These are phyloP conservation scores for Podospora pseudopauciseta DNA, from an alignment of 495 filamentous ascomycete genomes.

Conservation along the genomic window DNA sequence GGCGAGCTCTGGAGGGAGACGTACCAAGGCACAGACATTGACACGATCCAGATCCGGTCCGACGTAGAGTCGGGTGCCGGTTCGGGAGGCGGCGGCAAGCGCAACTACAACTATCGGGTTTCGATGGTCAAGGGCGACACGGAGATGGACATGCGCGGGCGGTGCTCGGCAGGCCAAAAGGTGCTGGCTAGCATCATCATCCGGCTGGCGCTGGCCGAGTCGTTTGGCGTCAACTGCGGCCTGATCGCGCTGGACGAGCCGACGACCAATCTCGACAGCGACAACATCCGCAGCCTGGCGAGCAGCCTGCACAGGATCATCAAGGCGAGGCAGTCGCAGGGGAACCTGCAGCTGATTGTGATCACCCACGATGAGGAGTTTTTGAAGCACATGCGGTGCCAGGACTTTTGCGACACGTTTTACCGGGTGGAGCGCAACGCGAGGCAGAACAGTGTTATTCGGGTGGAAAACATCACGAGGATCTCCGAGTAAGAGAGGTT, in stretches of 20 bases:
- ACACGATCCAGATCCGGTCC: conserved; percentile 90
- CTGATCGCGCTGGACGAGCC: conserved; percentile 97
- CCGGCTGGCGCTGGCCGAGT: conserved; percentile 91
- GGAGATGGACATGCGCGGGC: conserved; percentile 99
- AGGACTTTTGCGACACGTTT: conserved; percentile 91
- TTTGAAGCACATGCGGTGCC: conserved; percentile 83
- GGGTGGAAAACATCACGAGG: conserved; percentile 62
- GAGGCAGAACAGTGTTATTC: conserved; percentile 82
- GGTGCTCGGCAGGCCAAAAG: conserved; percentile 94
- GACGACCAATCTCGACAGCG: conserved; percentile 92
- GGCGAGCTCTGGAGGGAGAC: conserved; percentile 95
- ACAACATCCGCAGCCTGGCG: conserved; percentile 89
- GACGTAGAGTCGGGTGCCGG: conserved; percentile 62
- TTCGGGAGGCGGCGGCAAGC: conserved; percentile 54
- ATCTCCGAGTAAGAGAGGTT: conserved; percentile 37
- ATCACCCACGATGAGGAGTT: conserved; percentile 99
- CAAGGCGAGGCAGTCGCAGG: conserved; percentile 72
- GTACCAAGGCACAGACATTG: conserved; percentile 96
- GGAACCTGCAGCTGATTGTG: conserved; percentile 95
- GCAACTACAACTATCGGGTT: conserved; percentile 94
- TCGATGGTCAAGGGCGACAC: conserved; percentile 96
- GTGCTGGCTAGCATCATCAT: conserved; percentile 98
- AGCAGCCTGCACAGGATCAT: conserved; percentile 85
- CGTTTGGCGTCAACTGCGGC: conserved; percentile 94
- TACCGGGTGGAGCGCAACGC: conserved; percentile 80